Evolutionary conservation across 768 basidiomycete genomes (phyloP).

Genomic region (Krasilnikovozyma curviuscula): DNA sequence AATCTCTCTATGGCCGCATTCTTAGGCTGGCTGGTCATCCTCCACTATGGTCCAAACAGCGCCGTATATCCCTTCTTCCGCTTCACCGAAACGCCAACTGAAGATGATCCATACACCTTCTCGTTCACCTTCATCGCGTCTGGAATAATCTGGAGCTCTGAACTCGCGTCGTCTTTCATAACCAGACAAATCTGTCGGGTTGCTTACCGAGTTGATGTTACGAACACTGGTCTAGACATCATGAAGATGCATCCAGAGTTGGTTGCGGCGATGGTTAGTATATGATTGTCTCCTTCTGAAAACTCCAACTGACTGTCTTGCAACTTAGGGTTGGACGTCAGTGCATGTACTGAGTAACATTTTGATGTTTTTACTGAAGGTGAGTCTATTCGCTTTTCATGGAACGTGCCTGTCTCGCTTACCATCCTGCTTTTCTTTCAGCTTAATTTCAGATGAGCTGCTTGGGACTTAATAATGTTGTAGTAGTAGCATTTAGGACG

Average conservation of each 20-base stretch:
- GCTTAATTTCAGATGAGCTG: too few relatives aligned
- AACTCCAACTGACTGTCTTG: neutral
- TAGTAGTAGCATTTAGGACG: too few relatives aligned
- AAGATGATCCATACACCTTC: conserved; percentile 31
- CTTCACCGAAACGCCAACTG: conserved; percentile 19
- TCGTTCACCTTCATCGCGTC: conserved; percentile 28
- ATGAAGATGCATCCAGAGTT: conserved; percentile 29
- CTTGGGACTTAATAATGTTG: too few relatives aligned
- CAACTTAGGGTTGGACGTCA: conserved; percentile 21
- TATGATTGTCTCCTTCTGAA: neutral
- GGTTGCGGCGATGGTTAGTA: conserved; percentile 10
- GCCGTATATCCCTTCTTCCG: conserved; percentile 31
- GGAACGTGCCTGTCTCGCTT: too few relatives aligned
- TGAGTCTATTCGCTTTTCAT: too few relatives aligned
- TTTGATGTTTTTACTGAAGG: conserved; percentile 26
- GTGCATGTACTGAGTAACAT: conserved; percentile 30
- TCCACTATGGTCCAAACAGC: conserved; percentile 29
- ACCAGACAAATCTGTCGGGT: conserved; percentile 24
- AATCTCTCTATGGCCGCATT: conserved; percentile 22
- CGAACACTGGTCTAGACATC: conserved; percentile 27
- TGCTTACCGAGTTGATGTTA: conserved; percentile 26
- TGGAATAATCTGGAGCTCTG: conserved; percentile 27
- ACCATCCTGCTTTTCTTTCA: too few relatives aligned
- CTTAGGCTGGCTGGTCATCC: conserved; percentile 27
- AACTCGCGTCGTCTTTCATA: conserved; percentile 26